Base-by-base conservation (phyloP, 768 basidiomycete species). In the Sarcodon aspratus region DNA sequence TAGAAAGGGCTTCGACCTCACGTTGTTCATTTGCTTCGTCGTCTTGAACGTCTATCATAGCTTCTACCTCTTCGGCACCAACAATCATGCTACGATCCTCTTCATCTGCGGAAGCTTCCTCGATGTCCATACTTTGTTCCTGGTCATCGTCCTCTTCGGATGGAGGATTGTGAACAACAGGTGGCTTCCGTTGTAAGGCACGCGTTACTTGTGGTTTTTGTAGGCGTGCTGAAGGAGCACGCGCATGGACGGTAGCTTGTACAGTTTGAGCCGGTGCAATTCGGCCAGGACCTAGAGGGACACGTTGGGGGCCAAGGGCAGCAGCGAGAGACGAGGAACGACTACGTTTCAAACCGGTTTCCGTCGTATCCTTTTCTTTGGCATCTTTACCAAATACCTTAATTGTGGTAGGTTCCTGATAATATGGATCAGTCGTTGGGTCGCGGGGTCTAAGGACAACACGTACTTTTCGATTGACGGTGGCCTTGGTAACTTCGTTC, bases 401-500 rank as follows among this genome's bases (percentile, higher is more conserved):
- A 44, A 27, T 27, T 27, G 21, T 27, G 21, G 32, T 44, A 38
- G n/a, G 45, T 37, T 54, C 33, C 51, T 46, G 36, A 54, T 40
- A 43, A 50, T n/a, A 36, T 27, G 21, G 21, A 27, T 27, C 21
- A 27, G 21, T 5, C 21, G 21, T 27, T 27, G 21, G 21, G 21
- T 5, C 21, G 21, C 5, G 21, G 21, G 5, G 21, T 5, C 21
- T 3, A 27, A 27, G 5, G 21, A 27, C 21, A 27, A 27, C 21
- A 27, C 21, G 21, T 31, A 84, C 85, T 70, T 84, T 88, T 62
- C 80, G 78, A 64, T 87, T 88, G 46, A 87, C 77, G 49, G 82
- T 80, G 52, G 77, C 76, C 46, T 76, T 81, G 42, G 85, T 85
- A 54, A 93, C 89, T 66, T 92, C 90, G 50, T 80, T 78, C 45